Percentiles rank a stretch among this genome's conserved stretches.
Evolutionary conservation across 352 stramenopile genomes (phyloP).

Genomic region (Globisporangium cederbergense): DNA sequence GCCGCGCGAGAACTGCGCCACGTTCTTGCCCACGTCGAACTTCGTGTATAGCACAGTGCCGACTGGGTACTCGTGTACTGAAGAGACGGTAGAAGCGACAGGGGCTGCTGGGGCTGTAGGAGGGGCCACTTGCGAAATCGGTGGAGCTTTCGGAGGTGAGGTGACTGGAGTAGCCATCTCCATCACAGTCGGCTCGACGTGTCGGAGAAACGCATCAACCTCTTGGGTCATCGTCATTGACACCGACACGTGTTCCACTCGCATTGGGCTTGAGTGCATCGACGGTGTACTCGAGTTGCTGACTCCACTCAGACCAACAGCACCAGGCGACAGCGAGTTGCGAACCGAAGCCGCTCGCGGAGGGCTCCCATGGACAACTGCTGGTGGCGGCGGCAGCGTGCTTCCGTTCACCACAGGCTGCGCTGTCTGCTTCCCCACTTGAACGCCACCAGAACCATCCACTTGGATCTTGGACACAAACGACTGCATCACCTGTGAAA

Average conservation of each 20-base stretch:
- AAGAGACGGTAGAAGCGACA: not conserved
- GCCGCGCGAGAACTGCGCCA: constrained; percentile 42
- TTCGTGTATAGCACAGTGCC: constrained; percentile 40
- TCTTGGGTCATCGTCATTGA: constrained; percentile 11
- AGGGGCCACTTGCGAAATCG: not conserved
- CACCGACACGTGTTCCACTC: constrained; percentile 5
- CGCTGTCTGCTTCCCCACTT: not conserved
- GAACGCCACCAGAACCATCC: not conserved
- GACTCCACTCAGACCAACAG: not conserved
- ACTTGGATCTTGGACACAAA: constrained; percentile 17
- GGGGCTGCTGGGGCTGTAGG: not conserved
- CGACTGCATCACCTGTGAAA: constrained; percentile 18
- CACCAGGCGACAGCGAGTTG: constrained; percentile 3
- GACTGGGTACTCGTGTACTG: constrained; percentile 29
- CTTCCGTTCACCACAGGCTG: not conserved
- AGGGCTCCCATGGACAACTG: not conserved
- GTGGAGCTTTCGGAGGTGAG: constrained; percentile 1
- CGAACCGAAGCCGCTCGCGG: not conserved
- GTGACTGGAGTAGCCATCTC: not conserved
- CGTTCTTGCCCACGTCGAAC: constrained; percentile 31
- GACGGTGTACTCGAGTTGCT: not conserved
- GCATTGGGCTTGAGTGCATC: constrained; percentile 9
- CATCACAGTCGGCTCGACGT: constrained; percentile 2
- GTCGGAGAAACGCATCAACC: constrained; percentile 13
- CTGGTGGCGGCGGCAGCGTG: not conserved